Conservation (phyloP, 805 yeast species). For the Nakazawaea siamensis region DNA sequence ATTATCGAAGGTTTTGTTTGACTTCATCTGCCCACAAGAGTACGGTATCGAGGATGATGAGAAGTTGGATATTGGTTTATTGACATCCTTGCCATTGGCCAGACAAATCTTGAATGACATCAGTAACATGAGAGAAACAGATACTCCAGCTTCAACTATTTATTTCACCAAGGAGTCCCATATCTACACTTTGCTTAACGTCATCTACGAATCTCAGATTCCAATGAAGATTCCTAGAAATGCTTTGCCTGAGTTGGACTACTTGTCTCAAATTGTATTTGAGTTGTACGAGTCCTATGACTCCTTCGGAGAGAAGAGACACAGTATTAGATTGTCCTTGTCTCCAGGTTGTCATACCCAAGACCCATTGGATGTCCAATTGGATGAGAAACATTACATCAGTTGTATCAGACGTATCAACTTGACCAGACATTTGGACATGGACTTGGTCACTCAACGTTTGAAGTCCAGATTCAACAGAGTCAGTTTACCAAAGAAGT, state of each 20-base stretch:
- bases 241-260: conserved; percentile 93
- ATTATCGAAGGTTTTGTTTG: conserved; percentile 87
- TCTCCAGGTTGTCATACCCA: conserved; percentile 98
- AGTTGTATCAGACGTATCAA: conserved; percentile 90
- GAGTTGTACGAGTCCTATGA: conserved; percentile 84
- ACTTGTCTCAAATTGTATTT: conserved; percentile 87
- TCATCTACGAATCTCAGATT: conserved; percentile 82
- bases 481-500: conserved; percentile 84
- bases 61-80: conserved; percentile 88
- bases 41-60: conserved; percentile 95
- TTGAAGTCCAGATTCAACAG: conserved; percentile 75
- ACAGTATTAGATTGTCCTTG: conserved; percentile 82
- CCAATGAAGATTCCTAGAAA: conserved; percentile 95
- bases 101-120: conserved; percentile 79
- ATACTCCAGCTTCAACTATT: conserved; percentile 75
- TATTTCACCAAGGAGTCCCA: conserved; percentile 97
- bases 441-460: conserved; percentile 79
- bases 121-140: conserved; percentile 67
- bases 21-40: conserved; percentile 97
- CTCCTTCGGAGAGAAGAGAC: conserved; percentile 63
- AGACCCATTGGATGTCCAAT: conserved; percentile 93
- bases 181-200: conserved; percentile 86
- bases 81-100: conserved; percentile 91
- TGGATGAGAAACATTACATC: conserved; percentile 93
- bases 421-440: conserved; percentile 86